These are phyloP conservation scores for Suillus hirtellus DNA, from an alignment of 768 basidiomycete genomes.

Conservation along the genomic window DNA sequence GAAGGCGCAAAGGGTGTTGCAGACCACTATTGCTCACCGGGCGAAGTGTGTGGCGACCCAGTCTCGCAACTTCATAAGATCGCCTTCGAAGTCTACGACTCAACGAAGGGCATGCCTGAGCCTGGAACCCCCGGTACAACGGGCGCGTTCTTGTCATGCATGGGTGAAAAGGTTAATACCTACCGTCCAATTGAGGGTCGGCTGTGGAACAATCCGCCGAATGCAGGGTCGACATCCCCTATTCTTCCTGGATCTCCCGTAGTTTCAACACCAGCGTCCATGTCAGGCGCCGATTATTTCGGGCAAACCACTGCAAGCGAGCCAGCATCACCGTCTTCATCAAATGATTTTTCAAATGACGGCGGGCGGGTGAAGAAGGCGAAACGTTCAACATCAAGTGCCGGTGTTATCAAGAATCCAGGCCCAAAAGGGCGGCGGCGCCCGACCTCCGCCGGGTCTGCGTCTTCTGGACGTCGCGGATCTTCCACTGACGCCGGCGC, in stretches of 20 bases:
- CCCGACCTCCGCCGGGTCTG: slow-evolving; percentile 75
- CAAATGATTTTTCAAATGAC: slow-evolving; percentile 76
- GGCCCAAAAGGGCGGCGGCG: slow-evolving; percentile 59
- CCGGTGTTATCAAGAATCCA: slow-evolving; percentile 43
- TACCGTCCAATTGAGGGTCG: slow-evolving; percentile 84
- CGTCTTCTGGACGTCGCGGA: slow-evolving; percentile 65
- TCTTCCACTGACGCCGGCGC: slow-evolving; percentile 66
- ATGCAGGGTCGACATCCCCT: slow-evolving; percentile 52
- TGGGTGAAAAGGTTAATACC: slow-evolving; percentile 92
- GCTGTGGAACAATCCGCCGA: slow-evolving; percentile 62
- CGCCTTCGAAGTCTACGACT: slow-evolving; percentile 88
- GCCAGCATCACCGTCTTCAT: slow-evolving; percentile 61
- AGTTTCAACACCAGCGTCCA: slow-evolving; percentile 58
- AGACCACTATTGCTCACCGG: slow-evolving; percentile 78
- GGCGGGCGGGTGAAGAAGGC: slow-evolving; percentile 82
- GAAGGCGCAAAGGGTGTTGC: slow-evolving; percentile 85
- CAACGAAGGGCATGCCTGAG: slow-evolving; percentile 65
- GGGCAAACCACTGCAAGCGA: slow-evolving; percentile 57
- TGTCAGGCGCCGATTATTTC: slow-evolving; percentile 68
- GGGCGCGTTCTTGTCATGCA: slow-evolving; percentile 85
- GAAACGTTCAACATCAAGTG: slow-evolving; percentile 76
- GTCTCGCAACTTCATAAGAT: slow-evolving; percentile 97
- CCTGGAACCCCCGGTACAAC: slow-evolving; percentile 75
- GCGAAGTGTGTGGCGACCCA: slow-evolving; percentile 90
- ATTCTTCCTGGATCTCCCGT: slow-evolving; percentile 70